Conservation (phyloP, 768 basidiomycete species). For the Termitomyces sp. region DNA sequence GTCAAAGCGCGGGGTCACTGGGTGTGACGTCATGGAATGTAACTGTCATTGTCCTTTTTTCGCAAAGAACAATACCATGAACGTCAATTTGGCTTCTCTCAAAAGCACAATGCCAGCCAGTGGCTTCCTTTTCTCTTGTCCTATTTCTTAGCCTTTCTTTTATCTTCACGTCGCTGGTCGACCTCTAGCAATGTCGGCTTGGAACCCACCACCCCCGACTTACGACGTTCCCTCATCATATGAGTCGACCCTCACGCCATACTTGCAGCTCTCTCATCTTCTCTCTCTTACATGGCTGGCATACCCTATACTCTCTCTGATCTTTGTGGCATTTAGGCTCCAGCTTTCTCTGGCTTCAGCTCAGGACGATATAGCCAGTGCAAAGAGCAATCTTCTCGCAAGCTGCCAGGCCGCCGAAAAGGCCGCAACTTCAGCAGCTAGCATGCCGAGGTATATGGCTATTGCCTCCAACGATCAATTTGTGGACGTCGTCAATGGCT, state of each 20-base stretch:
- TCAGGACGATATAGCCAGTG: conserved; percentile 60
- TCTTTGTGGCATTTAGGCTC: conserved; percentile 85
- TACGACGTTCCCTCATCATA: conserved; percentile 45
- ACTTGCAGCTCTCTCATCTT: conserved; percentile 78
- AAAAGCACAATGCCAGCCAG: conserved; percentile 17
- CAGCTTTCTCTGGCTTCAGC: conserved; percentile 70
- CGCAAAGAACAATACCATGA: conserved; percentile 1
- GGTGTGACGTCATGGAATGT: neutral
- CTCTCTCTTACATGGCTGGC: conserved; percentile 90
- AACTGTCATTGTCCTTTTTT: neutral
- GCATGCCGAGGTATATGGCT: conserved; percentile 88
- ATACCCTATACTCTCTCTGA: conserved; percentile 83
- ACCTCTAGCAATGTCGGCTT: conserved; percentile 31
- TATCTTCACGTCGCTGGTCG: conserved; percentile 46
- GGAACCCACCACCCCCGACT: conserved; percentile 49
- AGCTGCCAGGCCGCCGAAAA: conserved; percentile 84
- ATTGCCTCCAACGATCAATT: conserved; percentile 80
- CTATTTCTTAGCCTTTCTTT: conserved; percentile 14
- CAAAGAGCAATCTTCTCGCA: conserved; percentile 73
- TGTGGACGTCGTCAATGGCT: conserved; percentile 73
- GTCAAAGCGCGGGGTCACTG: no score
- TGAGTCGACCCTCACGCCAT: conserved; percentile 59
- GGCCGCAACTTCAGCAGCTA: conserved; percentile 78
- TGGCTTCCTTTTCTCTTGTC: conserved; percentile 15
- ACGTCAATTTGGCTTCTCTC: conserved; percentile 10